phyloP scores from a whole-genome alignment of 176 grass and related monocot genomes.

The Rhynchospora tenuis region DNA sequence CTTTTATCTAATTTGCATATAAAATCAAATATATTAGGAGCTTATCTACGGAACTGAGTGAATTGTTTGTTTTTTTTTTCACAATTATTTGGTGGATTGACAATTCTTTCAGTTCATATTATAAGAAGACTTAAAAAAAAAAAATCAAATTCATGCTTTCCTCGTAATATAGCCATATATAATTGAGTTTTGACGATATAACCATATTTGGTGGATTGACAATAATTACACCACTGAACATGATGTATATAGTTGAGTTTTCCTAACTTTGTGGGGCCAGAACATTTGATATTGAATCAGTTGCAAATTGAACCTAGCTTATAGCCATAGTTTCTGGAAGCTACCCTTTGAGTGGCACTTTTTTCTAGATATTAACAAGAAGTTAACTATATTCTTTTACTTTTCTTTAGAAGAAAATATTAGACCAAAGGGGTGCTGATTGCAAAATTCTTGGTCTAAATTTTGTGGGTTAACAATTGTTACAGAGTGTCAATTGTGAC shows the following conservation, averaged over 20 bases:
- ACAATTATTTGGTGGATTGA: not conserved
- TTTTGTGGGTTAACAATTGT: not conserved
- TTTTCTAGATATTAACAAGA: not conserved
- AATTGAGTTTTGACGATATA: no score
- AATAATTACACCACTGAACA: not conserved
- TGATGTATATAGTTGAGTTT: not conserved
- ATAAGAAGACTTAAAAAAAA: not conserved
- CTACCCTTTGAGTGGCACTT: not conserved
- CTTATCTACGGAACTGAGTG: not conserved
- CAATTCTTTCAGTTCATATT: not conserved
- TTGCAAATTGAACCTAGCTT: not conserved
- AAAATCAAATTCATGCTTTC: not conserved
- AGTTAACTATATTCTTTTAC: not conserved
- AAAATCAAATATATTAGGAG: not conserved
- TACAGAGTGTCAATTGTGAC: not conserved
- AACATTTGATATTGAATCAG: not conserved
- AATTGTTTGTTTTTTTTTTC: not conserved
- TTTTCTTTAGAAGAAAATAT: not conserved
- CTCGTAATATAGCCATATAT: not conserved
- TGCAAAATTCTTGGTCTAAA: constrained; percentile 1
- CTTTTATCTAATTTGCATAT: not conserved
- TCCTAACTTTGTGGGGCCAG: not conserved
- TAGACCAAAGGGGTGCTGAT: not conserved
- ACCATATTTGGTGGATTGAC: no score
- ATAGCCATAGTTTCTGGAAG: not conserved